Base-by-base conservation (phyloP, 2,329 filamentous ascomycete species). In the Pseudogymnoascus sp. region DNA sequence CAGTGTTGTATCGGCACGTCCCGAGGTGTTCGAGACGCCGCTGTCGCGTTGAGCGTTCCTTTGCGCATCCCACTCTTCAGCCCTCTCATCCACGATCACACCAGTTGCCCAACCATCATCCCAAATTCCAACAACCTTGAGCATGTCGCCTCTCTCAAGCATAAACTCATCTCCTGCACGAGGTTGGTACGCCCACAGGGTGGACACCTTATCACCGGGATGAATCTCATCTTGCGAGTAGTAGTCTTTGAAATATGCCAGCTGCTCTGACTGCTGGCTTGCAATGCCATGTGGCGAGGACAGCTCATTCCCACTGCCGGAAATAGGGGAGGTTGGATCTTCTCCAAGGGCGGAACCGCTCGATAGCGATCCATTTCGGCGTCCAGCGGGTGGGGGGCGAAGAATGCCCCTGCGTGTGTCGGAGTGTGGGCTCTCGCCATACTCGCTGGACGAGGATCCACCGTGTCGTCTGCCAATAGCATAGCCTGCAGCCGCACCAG, bases 101-200 rank as follows among this genome's bases (percentile, higher is more conserved):
- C 95, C 95, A 1, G 95, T 99, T 10, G 95, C 95, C 95, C 95
- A 99, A 56, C 95, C 95, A 74, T 99, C 95, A 72, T 99, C 95
- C 95, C 95, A 99, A 68, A 99, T 99, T 66, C 95, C 95, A 33
- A 97, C 89, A 13, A 99, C 88, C 78, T 97, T 97, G 72, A 99
- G 83, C 93, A 99, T 97, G 73, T 99, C 95, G 62, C 95, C 95
- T 64, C 95, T 87, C 71, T 97, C 95, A 38, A 99, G 81, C 40
- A 91, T 82, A 72, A 97, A 97, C 73, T 99, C 95, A 71, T 99
- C 95, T 31, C 87, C 86, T 4, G 95, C 95, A 35, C 95, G 89
- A 35, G 95, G 93, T 70, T 96, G 91, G 75, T 99, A 99, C 1
- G 95, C 93, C 95, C 95, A 99, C 13, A 99, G 83, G 2, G 92